phyloP scores from a whole-genome alignment of 2,329 filamentous ascomycete genomes.

The Verticillium alfalfae region DNA sequence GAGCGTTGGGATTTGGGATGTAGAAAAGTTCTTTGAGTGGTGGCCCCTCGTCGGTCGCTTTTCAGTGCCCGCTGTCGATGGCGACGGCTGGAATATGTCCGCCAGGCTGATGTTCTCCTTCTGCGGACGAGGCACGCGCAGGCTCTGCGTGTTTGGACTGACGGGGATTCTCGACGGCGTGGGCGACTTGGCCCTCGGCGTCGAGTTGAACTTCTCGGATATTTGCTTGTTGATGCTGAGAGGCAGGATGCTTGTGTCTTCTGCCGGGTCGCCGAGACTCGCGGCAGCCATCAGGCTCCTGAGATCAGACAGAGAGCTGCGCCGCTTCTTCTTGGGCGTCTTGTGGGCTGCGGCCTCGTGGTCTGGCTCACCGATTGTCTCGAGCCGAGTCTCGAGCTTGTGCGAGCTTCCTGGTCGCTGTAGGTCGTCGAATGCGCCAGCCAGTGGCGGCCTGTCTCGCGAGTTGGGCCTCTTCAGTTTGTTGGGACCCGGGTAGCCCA shows the following conservation, averaged over 20 bases:
- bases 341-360: constrained; percentile 32
- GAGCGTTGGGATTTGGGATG: constrained; percentile 50
- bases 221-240: constrained; percentile 48
- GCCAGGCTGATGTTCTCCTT: constrained; percentile 38
- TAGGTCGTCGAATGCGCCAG: constrained; percentile 56
- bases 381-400: constrained; percentile 47
- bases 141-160: constrained; percentile 36
- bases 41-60: constrained; percentile 15
- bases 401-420: constrained; percentile 53
- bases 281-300: constrained; percentile 61
- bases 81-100: constrained; percentile 5
- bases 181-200: constrained; percentile 34
- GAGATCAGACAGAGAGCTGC: constrained; percentile 88
- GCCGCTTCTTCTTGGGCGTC: constrained; percentile 68
- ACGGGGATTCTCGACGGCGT: constrained; percentile 48
- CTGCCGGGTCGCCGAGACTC: constrained; percentile 37
- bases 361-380: constrained; percentile 55
- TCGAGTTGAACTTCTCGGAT: constrained; percentile 53
- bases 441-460: constrained; percentile 54
- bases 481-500: constrained; percentile 37
- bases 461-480: constrained; percentile 48
- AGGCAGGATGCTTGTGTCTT: constrained; percentile 34
- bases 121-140: constrained; percentile 35
- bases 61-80: constrained; percentile 1
- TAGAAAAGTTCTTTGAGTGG: constrained; percentile 46